phyloP scores from a whole-genome alignment of 2,329 filamentous ascomycete species.

The Neonectria sp. region DNA sequence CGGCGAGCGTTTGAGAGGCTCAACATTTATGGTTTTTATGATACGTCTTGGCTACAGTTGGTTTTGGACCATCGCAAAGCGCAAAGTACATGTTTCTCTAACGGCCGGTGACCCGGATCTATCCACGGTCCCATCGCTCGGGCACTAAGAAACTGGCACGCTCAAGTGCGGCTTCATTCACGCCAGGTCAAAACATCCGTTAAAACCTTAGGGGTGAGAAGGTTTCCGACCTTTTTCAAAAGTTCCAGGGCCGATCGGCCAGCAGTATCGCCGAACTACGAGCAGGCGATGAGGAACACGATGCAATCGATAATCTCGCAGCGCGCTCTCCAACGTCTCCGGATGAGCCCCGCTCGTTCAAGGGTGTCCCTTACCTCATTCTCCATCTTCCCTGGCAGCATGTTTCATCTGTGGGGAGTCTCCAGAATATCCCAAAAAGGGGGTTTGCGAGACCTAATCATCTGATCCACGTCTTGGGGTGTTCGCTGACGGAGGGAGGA shows the following conservation, averaged over 20 bases:
- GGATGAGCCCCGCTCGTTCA: slow-evolving; percentile 25
- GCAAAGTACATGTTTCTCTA: slow-evolving; percentile 6
- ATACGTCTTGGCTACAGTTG: slow-evolving; percentile 9
- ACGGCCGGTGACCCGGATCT: slow-evolving; percentile 19
- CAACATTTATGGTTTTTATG: slow-evolving; percentile 1
- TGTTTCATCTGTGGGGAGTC: slow-evolving; percentile 40
- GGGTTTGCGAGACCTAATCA: slow-evolving; percentile 18
- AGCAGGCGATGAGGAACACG: slow-evolving; percentile 32
- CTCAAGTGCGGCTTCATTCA: slow-evolving; percentile 20
- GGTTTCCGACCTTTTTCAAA: slow-evolving; percentile 19
- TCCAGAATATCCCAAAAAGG: slow-evolving; percentile 27
- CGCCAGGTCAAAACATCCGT: slow-evolving; percentile 18
- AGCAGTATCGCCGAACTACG: slow-evolving; percentile 25
- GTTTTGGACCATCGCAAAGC: slow-evolving; percentile 11
- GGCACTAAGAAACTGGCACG: slow-evolving; percentile 22
- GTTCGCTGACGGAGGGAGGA: slow-evolving; percentile 3
- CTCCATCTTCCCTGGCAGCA: slow-evolving; percentile 27
- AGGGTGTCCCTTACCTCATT: slow-evolving; percentile 30
- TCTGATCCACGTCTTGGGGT: slow-evolving; percentile 1
- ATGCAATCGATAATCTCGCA: slow-evolving; percentile 30
- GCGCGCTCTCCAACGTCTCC: slow-evolving; percentile 16
- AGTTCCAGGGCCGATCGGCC: slow-evolving; percentile 30
- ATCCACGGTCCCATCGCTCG: slow-evolving; percentile 22
- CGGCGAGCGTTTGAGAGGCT: slow-evolving; percentile 24
- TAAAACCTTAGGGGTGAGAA: slow-evolving; percentile 17